Conservation (phyloP, 139 green algal species). For the Coccomyxa sp. region DNA sequence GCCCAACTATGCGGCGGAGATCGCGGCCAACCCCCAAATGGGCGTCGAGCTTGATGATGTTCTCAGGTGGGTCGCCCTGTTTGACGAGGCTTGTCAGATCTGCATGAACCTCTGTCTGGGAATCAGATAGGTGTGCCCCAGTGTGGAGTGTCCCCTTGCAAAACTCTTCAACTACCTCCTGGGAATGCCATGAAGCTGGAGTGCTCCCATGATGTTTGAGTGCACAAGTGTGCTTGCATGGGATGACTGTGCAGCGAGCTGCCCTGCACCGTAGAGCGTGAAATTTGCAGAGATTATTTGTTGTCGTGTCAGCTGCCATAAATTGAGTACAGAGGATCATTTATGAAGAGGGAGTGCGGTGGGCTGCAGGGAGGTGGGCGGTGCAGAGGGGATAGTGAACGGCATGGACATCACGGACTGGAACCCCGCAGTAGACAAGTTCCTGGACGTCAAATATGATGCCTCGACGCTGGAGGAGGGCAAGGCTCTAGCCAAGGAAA, state of each 20-base stretch:
- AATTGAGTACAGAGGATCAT: too few relatives aligned
- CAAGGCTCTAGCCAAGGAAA: constrained; percentile 89
- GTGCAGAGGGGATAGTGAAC: constrained; percentile 97
- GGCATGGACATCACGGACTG: constrained; percentile 97
- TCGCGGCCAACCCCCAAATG: constrained; percentile 57
- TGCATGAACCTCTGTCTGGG: background rate
- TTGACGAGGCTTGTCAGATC: background rate
- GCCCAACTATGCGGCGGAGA: constrained; percentile 95
- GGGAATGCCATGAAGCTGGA: too few relatives aligned
- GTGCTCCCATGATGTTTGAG: too few relatives aligned
- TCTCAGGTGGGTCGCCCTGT: constrained; percentile 31
- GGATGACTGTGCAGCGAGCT: too few relatives aligned
- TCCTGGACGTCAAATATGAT: constrained; percentile 91
- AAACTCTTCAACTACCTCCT: too few relatives aligned
- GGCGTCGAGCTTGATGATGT: constrained; percentile 87
- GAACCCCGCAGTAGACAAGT: constrained; percentile 93
- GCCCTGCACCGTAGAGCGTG: too few relatives aligned
- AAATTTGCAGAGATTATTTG: too few relatives aligned
- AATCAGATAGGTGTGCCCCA: too few relatives aligned
- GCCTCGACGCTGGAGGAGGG: constrained; percentile 68
- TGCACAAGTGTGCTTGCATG: too few relatives aligned
- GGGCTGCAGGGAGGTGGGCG: constrained; percentile 34
- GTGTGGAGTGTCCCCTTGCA: too few relatives aligned
- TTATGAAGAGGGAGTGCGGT: background rate
- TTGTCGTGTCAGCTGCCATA: too few relatives aligned